Base-by-base conservation (phyloP, 306 rosid genomes). In the Hippophae rhamnoides region DNA sequence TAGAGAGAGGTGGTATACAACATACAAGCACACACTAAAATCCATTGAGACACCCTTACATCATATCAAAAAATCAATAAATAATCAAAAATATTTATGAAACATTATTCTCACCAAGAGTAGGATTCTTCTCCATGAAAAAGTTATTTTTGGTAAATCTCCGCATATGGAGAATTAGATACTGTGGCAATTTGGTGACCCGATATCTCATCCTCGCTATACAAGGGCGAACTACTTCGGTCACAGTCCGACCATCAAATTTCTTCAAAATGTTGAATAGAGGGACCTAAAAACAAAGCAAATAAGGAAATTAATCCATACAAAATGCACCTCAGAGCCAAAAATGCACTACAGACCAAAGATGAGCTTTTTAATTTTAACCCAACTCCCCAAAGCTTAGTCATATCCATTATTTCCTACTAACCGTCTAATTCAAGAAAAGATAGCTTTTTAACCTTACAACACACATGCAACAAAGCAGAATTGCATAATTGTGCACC, bases 111-210 rank as follows among this genome's bases (percentile, higher is more conserved):
- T 69, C 54, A 63, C 68, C 69, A 31, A 92, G 72, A 13, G 99
- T 92, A 8, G 99, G 99, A 80, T 92, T 92, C 79, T 92, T 92
- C 69, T 92, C 99, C 77, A 92, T 89, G 72, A 88, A 92, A 72
- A 92, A 92, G 70, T 92, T 92, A 76, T 92, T 92, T 80, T 92
- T 92, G 6, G 95, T 92, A 71, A 92, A 92, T 38, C 96, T 82
- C 43, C 87, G 93, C 95, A 88, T 88, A 70, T 92, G 99, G 42
- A 92, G 83, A 73, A 92, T 86, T 43, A 92, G 6, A 69, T 92
- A 92, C 71, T 69, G 78, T 0, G 99, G 99, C 76, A 92, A 74
- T 78, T 88, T 81, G 50, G 95, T 86, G 41, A 92, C 95, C 38
- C 90, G 85, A 72, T 88, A 92, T 58, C 77, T 79, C 96, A 83